Percentiles rank a stretch among this genome's conserved stretches.
phyloP scores from a whole-genome alignment of 441 rosid genomes.

The Kokia cookei region DNA sequence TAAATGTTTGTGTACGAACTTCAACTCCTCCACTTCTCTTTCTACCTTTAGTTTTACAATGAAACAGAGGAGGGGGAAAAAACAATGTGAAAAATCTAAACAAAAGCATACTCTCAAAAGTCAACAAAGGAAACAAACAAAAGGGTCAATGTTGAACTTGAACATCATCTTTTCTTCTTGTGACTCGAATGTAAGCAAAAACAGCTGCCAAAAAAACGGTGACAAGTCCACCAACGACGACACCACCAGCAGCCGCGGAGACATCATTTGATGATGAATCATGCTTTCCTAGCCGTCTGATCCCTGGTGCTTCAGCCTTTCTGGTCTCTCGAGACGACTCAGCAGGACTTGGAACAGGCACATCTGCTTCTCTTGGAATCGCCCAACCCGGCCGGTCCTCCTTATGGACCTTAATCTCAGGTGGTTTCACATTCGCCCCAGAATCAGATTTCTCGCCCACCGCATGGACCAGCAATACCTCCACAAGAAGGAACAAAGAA shows the following conservation, averaged over 20 bases:
- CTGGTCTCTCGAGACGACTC: slow-evolving; percentile 6
- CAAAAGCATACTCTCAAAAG: not conserved
- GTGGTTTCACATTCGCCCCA: slow-evolving; percentile 3
- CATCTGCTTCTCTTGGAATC: slow-evolving; percentile 3
- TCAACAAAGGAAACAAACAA: not conserved
- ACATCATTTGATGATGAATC: slow-evolving; percentile 24
- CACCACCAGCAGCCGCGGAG: slow-evolving; percentile 62
- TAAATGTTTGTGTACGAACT: not conserved
- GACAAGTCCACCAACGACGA: slow-evolving; percentile 55
- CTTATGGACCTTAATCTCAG: slow-evolving; percentile 3
- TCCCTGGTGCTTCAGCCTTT: slow-evolving; percentile 35
- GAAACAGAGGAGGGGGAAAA: not conserved
- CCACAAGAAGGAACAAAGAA: slow-evolving; percentile 22
- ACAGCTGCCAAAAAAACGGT: slow-evolving; percentile 54
- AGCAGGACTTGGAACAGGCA: slow-evolving; percentile 4
- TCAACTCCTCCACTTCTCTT: not conserved
- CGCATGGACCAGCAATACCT: slow-evolving; percentile 25
- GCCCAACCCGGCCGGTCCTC: slow-evolving; percentile 5
- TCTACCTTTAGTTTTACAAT: not conserved
- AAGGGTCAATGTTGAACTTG: not conserved
- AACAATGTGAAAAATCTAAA: not conserved
- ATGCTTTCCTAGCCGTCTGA: slow-evolving; percentile 43
- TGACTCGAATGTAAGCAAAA: slow-evolving; percentile 56
- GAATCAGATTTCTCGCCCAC: slow-evolving; percentile 21
- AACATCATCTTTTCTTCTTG: slow-evolving; percentile 30